Conservation (phyloP, 2,329 filamentous ascomycete species). For the Botrytis cinerea region DNA sequence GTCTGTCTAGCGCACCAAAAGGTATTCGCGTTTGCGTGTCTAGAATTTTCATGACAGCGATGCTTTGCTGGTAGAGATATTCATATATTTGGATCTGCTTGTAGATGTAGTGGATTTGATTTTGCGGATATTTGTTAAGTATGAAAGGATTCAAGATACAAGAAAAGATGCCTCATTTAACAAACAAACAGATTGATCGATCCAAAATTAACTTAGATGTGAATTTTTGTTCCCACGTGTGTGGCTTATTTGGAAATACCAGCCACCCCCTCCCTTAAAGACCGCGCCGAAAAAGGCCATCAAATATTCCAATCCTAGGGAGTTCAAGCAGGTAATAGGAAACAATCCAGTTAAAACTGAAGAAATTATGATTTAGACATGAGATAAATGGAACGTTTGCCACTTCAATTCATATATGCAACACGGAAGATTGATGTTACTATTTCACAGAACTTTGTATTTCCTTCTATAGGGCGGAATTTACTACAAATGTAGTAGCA, state of each 20-base stretch:
- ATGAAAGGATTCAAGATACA: not conserved
- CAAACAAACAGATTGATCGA: not conserved
- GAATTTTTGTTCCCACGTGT: not conserved
- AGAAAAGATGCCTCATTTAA: not conserved
- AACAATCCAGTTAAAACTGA: fast-evolving
- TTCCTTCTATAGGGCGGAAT: not conserved
- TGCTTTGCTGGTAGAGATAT: not conserved
- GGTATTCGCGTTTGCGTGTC: not conserved
- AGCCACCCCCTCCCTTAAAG: not conserved
- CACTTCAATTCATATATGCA: not conserved
- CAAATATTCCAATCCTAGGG: not conserved
- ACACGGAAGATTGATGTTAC: not conserved
- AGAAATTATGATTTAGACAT: not conserved
- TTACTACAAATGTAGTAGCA: not conserved
- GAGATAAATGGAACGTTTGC: not conserved
- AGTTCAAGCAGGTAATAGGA: not conserved
- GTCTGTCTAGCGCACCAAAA: not conserved
- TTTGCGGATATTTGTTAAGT: not conserved
- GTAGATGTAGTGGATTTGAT: not conserved
- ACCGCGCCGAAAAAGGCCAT: not conserved
- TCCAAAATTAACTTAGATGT: not conserved
- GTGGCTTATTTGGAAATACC: not conserved
- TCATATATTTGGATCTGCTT: not conserved
- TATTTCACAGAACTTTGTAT: not conserved
- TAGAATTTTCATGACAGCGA: not conserved